Evolutionary conservation across 2,329 filamentous ascomycete species (phyloP).

Genomic region (Cladosporium sp.): DNA sequence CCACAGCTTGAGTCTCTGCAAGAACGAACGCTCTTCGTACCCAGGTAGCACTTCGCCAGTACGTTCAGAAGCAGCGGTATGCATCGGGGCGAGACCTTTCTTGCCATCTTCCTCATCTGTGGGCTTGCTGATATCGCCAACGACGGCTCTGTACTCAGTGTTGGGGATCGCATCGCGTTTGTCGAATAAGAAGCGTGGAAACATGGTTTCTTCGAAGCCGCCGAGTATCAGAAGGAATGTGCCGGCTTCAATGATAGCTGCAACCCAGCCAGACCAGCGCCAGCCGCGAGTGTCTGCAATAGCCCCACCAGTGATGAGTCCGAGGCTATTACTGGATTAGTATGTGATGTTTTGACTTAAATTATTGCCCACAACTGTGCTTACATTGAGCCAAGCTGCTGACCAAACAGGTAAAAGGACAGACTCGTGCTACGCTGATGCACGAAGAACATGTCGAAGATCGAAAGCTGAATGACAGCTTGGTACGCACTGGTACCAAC

Average conservation of each 20-base stretch:
- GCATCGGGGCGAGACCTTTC: constrained; percentile 5
- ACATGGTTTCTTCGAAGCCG: constrained; percentile 41
- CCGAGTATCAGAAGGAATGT: constrained; percentile 27
- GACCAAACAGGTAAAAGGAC: constrained; percentile 38
- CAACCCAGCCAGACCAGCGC: constrained; percentile 37
- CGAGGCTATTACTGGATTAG: constrained; percentile 24
- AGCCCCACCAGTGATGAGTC: constrained; percentile 40
- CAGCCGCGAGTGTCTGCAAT: constrained; percentile 40
- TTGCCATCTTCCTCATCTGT: constrained; percentile 7
- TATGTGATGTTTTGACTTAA: not conserved
- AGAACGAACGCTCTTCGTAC: constrained; percentile 24
- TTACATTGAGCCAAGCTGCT: constrained; percentile 41
- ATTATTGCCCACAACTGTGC: not conserved
- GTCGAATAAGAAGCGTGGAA: constrained; percentile 37
- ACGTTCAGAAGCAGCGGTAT: constrained; percentile 3
- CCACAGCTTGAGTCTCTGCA: constrained; percentile 28
- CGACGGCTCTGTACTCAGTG: not conserved
- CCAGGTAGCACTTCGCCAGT: constrained; percentile 19
- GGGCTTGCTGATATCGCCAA: not conserved
- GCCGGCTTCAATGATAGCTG: constrained; percentile 32
- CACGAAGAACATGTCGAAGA: constrained; percentile 44
- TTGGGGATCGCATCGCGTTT: constrained; percentile 1
- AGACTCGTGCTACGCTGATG: constrained; percentile 38
- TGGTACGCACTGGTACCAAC: constrained; percentile 42
- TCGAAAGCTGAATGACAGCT: constrained; percentile 42